Conservation (phyloP, 768 basidiomycete genomes). For the Lactifluus echinatus region DNA sequence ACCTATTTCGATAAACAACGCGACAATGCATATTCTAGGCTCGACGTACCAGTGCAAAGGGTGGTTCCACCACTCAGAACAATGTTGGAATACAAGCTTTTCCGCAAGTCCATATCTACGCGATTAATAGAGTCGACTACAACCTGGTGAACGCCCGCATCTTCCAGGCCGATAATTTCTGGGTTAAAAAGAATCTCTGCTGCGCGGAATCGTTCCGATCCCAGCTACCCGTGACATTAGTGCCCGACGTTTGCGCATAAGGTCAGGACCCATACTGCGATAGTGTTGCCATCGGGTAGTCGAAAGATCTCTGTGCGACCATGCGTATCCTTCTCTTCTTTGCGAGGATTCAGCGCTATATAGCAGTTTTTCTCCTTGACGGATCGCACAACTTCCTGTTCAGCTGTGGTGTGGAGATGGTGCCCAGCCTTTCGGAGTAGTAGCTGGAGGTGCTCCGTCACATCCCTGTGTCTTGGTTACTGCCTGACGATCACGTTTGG, state of each 20-base stretch:
- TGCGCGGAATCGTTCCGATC: conserved; percentile 90
- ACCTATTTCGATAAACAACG: conserved; percentile 39
- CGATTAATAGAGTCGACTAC: conserved; percentile 97
- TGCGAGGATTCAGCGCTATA: conserved; percentile 81
- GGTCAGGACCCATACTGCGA: conserved; percentile 36
- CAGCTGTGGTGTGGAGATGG: conserved; percentile 92
- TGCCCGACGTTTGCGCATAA: conserved; percentile 3
- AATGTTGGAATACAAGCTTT: conserved; percentile 92
- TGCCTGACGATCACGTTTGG: neutral
- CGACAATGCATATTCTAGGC: conserved; percentile 19
- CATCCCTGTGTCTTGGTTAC: conserved; percentile 51
- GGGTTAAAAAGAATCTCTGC: conserved; percentile 98
- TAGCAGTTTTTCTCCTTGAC: conserved; percentile 99
- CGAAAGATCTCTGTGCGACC: conserved; percentile 82
- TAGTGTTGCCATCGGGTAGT: conserved; percentile 89
- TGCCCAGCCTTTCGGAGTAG: conserved; percentile 91
- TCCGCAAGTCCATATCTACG: conserved; percentile 92
- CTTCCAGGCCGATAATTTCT: conserved; percentile 91
- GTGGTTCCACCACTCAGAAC: conserved; percentile 96
- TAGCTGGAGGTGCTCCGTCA: conserved; percentile 93
- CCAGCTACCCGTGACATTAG: conserved; percentile 50
- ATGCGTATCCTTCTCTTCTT: conserved; percentile 87
- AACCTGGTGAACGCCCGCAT: conserved; percentile 95
- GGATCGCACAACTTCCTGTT: conserved; percentile 91
- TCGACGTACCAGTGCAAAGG: conserved; percentile 68